A percentile compares a stretch with the other conserved stretches of the same genome.
Evolutionary conservation across 1,284 basidiomycete species (phyloP).

Genomic region (Fomitopsis palustris): DNA sequence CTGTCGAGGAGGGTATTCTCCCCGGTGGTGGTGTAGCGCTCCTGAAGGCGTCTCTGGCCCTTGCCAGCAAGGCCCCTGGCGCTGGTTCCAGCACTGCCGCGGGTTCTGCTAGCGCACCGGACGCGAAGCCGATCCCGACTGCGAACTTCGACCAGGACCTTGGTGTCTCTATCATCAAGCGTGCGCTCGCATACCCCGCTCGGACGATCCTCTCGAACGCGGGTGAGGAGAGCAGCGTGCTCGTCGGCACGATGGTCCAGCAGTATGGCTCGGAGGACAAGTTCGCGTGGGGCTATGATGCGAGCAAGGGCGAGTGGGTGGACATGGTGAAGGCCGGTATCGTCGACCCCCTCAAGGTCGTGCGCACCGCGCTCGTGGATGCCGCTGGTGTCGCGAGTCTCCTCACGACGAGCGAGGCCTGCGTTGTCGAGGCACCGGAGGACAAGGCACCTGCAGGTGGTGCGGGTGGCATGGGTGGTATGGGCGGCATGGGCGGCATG

Average conservation of each 20-base stretch:
- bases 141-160: conserved; percentile 98
- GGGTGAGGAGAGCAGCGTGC: conserved; percentile 92
- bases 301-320: conserved; percentile 86
- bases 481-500: conserved; percentile 43
- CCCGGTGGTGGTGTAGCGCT: conserved; percentile 93
- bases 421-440: conserved; percentile 89
- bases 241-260: conserved; percentile 82
- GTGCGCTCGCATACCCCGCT: conserved; percentile 81
- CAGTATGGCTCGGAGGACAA: conserved; percentile 65
- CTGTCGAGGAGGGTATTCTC: conserved; percentile 97
- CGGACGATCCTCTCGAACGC: conserved; percentile 94
- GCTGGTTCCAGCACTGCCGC: conserved; percentile 23
- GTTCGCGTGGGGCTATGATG: conserved; percentile 91
- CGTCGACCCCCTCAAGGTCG: conserved; percentile 92
- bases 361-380: conserved; percentile 87
- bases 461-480: conserved; percentile 63
- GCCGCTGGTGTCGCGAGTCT: conserved; percentile 86
- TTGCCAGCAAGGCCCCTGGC: conserved; percentile 57
- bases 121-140: conserved; percentile 68
- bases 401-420: conserved; percentile 91
- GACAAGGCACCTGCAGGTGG: conserved; percentile 63
- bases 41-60: conserved; percentile 84
- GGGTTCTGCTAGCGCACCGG: conserved; percentile 35
- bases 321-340: conserved; percentile 96
- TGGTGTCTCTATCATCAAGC: conserved; percentile 90